Evolutionary conservation across 768 basidiomycete species (phyloP).

Genomic region (Tylopilus vinaceipallidus): DNA sequence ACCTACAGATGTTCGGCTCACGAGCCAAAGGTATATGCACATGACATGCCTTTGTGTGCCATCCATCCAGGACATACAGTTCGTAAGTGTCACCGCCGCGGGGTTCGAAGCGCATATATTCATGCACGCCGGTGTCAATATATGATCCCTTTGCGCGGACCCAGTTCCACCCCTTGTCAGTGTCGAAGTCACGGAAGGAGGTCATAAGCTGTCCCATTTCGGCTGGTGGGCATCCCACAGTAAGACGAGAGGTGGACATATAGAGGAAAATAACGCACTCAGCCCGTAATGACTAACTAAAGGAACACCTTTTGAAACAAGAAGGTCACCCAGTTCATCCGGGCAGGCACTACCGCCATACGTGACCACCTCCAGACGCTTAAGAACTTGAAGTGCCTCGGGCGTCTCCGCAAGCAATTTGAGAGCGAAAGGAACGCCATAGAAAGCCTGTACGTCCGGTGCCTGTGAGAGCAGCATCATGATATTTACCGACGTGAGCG

Average conservation of each 20-base stretch:
- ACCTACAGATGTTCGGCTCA: constrained; percentile 12
- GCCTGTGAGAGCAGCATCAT: constrained; percentile 36
- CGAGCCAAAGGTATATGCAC: background rate
- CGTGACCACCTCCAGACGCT: constrained; percentile 45
- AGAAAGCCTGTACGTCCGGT: constrained; percentile 32
- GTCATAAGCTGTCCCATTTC: constrained; percentile 44
- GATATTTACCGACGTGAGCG: constrained; percentile 47
- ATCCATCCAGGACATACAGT: constrained; percentile 49
- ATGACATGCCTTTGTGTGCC: constrained; percentile 44
- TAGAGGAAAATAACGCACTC: constrained; percentile 33
- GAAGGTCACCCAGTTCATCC: constrained; percentile 50
- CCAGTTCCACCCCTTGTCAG: constrained; percentile 59
- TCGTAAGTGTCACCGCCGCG: constrained; percentile 44
- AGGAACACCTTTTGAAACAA: constrained; percentile 47
- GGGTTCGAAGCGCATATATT: constrained; percentile 44
- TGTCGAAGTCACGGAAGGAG: constrained; percentile 45
- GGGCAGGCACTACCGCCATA: constrained; percentile 55
- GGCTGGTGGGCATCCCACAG: background rate
- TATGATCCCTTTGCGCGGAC: constrained; percentile 34
- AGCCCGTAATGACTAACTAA: constrained; percentile 49
- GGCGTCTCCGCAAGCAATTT: constrained; percentile 48
- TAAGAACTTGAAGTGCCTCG: constrained; percentile 43
- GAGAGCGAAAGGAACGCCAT: constrained; percentile 38
- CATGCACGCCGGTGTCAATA: constrained; percentile 12
- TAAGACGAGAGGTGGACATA: background rate